A percentile compares a stretch with the other conserved stretches of the same genome.
phyloP scores from a whole-genome alignment of 2,329 filamentous ascomycete species.

The Epichloe amarillans region DNA sequence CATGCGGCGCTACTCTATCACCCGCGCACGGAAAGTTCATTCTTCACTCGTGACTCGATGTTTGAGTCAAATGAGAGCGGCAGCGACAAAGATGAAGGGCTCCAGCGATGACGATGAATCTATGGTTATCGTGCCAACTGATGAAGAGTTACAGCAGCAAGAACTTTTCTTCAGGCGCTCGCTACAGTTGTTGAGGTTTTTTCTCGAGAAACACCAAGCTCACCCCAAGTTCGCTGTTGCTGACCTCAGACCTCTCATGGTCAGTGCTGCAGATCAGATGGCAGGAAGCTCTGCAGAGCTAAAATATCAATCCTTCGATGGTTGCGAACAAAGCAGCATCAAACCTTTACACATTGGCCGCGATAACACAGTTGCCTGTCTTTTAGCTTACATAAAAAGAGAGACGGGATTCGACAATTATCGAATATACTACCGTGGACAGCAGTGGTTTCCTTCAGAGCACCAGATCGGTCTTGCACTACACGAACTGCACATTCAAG shows the following conservation, averaged over 20 bases:
- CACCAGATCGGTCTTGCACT: slow-evolving; percentile 48
- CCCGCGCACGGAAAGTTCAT: slow-evolving; percentile 46
- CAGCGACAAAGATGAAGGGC: slow-evolving; percentile 40
- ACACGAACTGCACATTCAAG: slow-evolving; percentile 51
- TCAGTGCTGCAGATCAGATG: slow-evolving; percentile 35
- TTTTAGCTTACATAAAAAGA: slow-evolving; percentile 53
- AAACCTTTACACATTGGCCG: slow-evolving; percentile 52
- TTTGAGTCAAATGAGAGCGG: slow-evolving; percentile 51
- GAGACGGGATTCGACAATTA: slow-evolving; percentile 67
- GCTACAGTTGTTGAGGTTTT: slow-evolving; percentile 53
- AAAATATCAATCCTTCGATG: slow-evolving; percentile 63
- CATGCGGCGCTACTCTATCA: slow-evolving; percentile 35
- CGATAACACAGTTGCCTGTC: slow-evolving; percentile 55
- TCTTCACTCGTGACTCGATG: slow-evolving; percentile 61
- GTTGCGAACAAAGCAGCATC: slow-evolving; percentile 43
- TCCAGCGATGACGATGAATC: slow-evolving; percentile 36
- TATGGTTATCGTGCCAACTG: slow-evolving; percentile 37
- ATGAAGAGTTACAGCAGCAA: slow-evolving; percentile 31
- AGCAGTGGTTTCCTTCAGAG: slow-evolving; percentile 47
- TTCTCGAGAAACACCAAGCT: slow-evolving; percentile 51
- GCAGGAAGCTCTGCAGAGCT: slow-evolving; percentile 54
- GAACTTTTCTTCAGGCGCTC: slow-evolving; percentile 56
- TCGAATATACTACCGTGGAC: slow-evolving; percentile 57
- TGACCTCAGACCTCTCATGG: slow-evolving; percentile 39
- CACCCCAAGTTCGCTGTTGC: slow-evolving; percentile 47